Conservation (phyloP, 2,329 filamentous ascomycete genomes). For the Penicillium sp. region DNA sequence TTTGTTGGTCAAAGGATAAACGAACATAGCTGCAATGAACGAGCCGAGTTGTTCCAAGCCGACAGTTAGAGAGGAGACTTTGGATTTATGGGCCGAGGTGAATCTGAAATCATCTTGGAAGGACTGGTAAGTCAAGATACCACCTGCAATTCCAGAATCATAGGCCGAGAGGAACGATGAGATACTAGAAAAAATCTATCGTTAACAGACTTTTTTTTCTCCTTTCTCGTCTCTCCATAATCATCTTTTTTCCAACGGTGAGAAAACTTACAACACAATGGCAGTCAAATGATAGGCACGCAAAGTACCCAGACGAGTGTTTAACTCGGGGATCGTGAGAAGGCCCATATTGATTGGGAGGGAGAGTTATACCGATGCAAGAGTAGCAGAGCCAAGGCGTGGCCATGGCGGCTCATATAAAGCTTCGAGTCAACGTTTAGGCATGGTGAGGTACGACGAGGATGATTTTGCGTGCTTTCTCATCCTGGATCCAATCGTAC, state of each 20-base stretch:
- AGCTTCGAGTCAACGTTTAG: constrained; percentile 2
- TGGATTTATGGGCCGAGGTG: constrained; percentile 37
- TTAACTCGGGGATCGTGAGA: constrained; percentile 23
- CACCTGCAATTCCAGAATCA: constrained; percentile 39
- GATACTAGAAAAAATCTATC: constrained; percentile 6
- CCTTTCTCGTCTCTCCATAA: neutral
- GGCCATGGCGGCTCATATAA: constrained; percentile 13
- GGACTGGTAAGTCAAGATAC: constrained; percentile 47
- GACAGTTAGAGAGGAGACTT: constrained; percentile 50
- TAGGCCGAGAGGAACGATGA: constrained; percentile 35
- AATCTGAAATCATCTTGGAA: constrained; percentile 46
- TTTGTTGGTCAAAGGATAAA: constrained; percentile 49
- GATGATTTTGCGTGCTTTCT: constrained; percentile 20
- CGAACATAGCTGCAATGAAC: constrained; percentile 53
- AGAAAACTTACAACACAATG: constrained; percentile 23
- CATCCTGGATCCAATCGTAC: neutral
- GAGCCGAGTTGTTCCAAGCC: constrained; percentile 54
- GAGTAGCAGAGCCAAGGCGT: constrained; percentile 9
- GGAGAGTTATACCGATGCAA: neutral
- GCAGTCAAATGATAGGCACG: constrained; percentile 28
- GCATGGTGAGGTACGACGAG: constrained; percentile 11
- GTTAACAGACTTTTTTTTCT: neutral
- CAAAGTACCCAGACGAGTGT: constrained; percentile 23
- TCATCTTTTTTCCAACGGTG: neutral
- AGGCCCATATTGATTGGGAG: constrained; percentile 19